Base-by-base conservation (phyloP, 352 stramenopile genomes). In the Phytophthora pseudosyringae region DNA sequence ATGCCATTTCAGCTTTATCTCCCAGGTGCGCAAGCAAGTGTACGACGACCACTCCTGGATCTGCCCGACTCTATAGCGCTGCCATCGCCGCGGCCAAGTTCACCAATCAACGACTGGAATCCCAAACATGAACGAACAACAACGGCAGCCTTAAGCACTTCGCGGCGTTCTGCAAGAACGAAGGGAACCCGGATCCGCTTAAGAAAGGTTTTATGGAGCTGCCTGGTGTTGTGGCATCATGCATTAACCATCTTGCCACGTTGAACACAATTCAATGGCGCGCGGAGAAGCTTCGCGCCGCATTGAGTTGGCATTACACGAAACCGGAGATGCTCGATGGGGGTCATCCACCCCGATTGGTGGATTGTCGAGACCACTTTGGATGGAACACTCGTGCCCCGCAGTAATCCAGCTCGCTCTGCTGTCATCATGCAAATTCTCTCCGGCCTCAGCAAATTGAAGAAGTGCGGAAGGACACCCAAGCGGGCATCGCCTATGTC, bases 271-370 rank as follows among this genome's bases (percentile, higher is more conserved):
- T 1, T 13, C 8, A 40, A 40, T 40, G 35, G 11, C 35, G 4
- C 2, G 35, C 10, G 4, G 11, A 40, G 35, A 40, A 40, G 11
- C 11, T 40, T 10, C 6, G 35, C 10, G 35, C 35, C 11, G 6
- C 8, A n/a, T 13, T 40, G n/a, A 44, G 21, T 29, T 57, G 28
- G 47, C 38, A 52, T 6, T 65, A 58, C 38, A 47, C 50, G 1
- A 60, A 54, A 13, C 59, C 59, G 10, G 59, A 55, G 26, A 67
- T 59, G 49, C 21, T 60, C 21, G 49, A 15, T 28, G 41, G 49
- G 8, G 49, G 49, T 11, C 49, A 67, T 28, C 41, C 59, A 35
- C 48, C 48, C 60, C n/a, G 59, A 67, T 51, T 49, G 32, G 2
- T 59, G 49, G 32, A 16, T 67, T 13, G 33, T 59, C 1, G 49